A percentile compares a stretch with the other conserved stretches of the same genome.
phyloP scores from a whole-genome alignment of 2,329 filamentous ascomycete species.

The Monilinia vaccinii-corymbosi region DNA sequence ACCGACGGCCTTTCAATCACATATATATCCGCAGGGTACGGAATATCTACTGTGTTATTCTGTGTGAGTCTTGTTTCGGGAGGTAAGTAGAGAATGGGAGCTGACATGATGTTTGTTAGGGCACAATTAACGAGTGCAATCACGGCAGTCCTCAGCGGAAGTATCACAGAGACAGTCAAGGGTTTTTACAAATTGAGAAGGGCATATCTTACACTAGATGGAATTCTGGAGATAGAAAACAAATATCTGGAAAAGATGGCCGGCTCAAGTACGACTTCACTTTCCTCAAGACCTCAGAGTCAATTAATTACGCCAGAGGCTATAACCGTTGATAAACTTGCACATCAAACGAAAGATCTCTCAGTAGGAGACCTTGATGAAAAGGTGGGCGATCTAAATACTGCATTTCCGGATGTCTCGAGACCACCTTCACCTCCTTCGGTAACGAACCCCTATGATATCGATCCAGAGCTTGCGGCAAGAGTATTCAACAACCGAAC shows the following conservation, averaged over 20 bases:
- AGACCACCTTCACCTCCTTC: constrained; percentile 5
- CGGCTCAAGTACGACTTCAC: constrained; percentile 13
- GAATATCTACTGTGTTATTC: constrained; percentile 81
- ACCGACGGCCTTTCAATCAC: constrained; percentile 41
- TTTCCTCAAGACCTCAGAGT: constrained; percentile 4
- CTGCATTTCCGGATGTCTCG: neutral
- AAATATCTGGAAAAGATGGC: constrained; percentile 36
- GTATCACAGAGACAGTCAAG: constrained; percentile 79
- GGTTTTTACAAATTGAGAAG: constrained; percentile 90
- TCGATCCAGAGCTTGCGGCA: constrained; percentile 37
- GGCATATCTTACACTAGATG: constrained; percentile 74
- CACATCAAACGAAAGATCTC: neutral
- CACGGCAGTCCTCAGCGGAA: constrained; percentile 84
- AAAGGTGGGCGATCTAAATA: neutral
- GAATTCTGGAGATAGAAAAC: constrained; percentile 66
- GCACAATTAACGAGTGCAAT: constrained; percentile 84
- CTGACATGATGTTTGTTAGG: constrained; percentile 32
- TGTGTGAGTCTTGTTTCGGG: constrained; percentile 26
- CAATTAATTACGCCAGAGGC: neutral
- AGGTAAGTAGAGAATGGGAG: neutral
- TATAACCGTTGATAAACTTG: neutral
- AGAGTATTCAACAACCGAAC: constrained; percentile 63
- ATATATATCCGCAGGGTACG: constrained; percentile 70
- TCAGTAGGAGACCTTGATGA: neutral
- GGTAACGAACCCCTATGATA: constrained; percentile 17